Conservation (phyloP, 495 filamentous ascomycete genomes). For the Amphirosellinia nigrospora region DNA sequence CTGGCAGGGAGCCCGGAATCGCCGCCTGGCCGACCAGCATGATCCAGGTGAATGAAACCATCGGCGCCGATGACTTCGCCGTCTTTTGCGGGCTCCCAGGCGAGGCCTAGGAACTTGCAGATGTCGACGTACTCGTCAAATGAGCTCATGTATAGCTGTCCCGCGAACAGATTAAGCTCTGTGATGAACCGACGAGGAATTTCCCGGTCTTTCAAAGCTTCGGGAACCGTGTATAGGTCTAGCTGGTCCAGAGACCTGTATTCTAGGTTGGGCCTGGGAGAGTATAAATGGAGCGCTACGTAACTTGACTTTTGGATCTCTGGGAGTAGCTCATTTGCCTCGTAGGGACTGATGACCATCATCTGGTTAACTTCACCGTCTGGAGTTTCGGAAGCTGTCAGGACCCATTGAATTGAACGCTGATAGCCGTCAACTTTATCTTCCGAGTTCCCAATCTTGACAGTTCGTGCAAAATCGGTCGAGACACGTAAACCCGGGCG, state of each 20-base stretch:
- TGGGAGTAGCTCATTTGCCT: slow-evolving; percentile 61
- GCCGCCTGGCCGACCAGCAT: slow-evolving; percentile 35
- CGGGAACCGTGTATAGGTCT: slow-evolving; percentile 46
- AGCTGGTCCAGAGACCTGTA: slow-evolving; percentile 56
- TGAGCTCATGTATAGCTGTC: slow-evolving; percentile 66
- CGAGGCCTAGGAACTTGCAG: slow-evolving; percentile 61
- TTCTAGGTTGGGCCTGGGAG: slow-evolving; percentile 56
- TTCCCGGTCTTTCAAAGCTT: not conserved
- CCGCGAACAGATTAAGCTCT: slow-evolving; percentile 71
- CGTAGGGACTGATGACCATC: slow-evolving; percentile 68
- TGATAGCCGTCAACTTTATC: slow-evolving; percentile 55
- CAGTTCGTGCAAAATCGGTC: slow-evolving; percentile 60
- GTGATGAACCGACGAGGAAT: slow-evolving; percentile 38
- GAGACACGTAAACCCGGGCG: slow-evolving; percentile 57
- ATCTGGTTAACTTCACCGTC: slow-evolving; percentile 32
- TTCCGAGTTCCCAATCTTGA: slow-evolving; percentile 40
- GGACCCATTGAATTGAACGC: slow-evolving; percentile 64
- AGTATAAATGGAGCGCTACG: slow-evolving; percentile 63
- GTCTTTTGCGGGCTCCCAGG: slow-evolving; percentile 37
- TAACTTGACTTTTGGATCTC: slow-evolving; percentile 38
- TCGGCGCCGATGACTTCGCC: slow-evolving; percentile 49
- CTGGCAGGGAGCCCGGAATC: slow-evolving; percentile 51
- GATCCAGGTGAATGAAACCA: slow-evolving; percentile 48
- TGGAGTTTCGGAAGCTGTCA: slow-evolving; percentile 47
- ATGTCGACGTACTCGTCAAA: slow-evolving; percentile 59